Conservation (phyloP, 129 eudicot species). For the Tagetes patula region DNA sequence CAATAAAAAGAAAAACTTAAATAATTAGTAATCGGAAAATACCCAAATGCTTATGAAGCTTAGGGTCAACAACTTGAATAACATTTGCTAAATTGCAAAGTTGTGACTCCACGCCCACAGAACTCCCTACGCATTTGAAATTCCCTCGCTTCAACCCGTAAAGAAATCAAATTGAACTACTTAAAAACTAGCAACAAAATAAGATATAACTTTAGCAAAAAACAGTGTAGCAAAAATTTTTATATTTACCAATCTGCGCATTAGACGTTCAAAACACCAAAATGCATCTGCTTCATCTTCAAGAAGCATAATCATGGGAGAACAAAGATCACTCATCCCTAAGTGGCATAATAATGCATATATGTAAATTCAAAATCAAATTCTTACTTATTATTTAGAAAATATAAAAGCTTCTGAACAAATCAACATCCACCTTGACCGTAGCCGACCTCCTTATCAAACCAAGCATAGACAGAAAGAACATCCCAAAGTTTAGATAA, state of each 20-base stretch:
- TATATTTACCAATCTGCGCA: slow-evolving; percentile 83
- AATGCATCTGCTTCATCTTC: slow-evolving; percentile 95
- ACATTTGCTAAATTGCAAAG: slow-evolving; percentile 63
- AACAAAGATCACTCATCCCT: slow-evolving; percentile 99
- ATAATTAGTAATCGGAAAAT: slow-evolving; percentile 2
- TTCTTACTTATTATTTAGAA: background rate
- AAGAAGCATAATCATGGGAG: slow-evolving; percentile 94
- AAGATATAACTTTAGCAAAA: slow-evolving; percentile 11
- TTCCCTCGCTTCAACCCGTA: slow-evolving; percentile 63
- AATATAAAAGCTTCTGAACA: background rate
- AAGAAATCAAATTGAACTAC: slow-evolving; percentile 14
- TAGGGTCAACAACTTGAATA: slow-evolving; percentile 80
- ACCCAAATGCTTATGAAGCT: slow-evolving; percentile 81
- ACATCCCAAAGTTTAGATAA: slow-evolving; percentile 93
- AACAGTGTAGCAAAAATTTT: background rate
- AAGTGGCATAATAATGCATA: slow-evolving; percentile 23
- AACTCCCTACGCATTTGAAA: slow-evolving; percentile 67
- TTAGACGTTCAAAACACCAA: slow-evolving; percentile 97
- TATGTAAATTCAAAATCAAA: background rate
- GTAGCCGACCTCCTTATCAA: slow-evolving; percentile 88
- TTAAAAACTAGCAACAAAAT: background rate
- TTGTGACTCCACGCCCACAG: slow-evolving; percentile 77
- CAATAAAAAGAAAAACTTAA: background rate
- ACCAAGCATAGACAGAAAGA: slow-evolving; percentile 91
- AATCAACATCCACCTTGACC: slow-evolving; percentile 74